A percentile compares a stretch with the other conserved stretches of the same genome.
These are phyloP conservation scores for Tetracladium marchalianum DNA, from an alignment of 495 filamentous ascomycete species.

Conservation along the genomic window DNA sequence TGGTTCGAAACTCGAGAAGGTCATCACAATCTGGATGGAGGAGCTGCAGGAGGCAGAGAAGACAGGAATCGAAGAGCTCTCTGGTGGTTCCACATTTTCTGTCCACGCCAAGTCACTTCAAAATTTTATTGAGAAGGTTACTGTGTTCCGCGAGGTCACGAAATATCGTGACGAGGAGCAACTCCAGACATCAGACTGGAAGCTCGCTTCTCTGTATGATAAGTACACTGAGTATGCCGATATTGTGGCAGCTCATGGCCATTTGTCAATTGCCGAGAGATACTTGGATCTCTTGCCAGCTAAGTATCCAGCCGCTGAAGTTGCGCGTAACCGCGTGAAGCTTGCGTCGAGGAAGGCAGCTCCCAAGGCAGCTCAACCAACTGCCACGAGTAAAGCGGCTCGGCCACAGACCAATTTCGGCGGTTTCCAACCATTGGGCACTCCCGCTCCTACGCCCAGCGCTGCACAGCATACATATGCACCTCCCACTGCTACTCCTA, in stretches of 20 bases:
- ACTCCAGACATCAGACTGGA: conserved; percentile 67
- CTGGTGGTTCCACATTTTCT: conserved; percentile 74
- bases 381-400: conserved; percentile 21
- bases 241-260: conserved; percentile 83
- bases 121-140: conserved; percentile 95
- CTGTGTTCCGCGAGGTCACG: conserved; percentile 87
- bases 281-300: conserved; percentile 84
- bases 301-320: conserved; percentile 79
- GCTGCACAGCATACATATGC: conserved; percentile 16
- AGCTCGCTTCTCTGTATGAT: conserved; percentile 77
- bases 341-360: conserved; percentile 66
- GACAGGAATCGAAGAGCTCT: conserved; percentile 53
- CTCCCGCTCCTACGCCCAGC: conserved; percentile 20
- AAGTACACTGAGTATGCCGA: conserved; percentile 97
- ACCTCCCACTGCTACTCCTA: conserved; percentile 25
- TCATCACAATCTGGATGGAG: conserved; percentile 84
- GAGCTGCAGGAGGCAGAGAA: conserved; percentile 78
- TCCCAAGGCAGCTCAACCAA: conserved; percentile 23
- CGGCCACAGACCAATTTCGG: conserved; percentile 29
- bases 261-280: conserved; percentile 75
- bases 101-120: conserved; percentile 84
- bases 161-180: conserved; percentile 80
- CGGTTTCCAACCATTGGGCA: conserved; percentile 13
- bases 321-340: conserved; percentile 77
- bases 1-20: conserved; percentile 95